phyloP scores from a whole-genome alignment of 106 monocot genomes.

The Apostasia ramifera region DNA sequence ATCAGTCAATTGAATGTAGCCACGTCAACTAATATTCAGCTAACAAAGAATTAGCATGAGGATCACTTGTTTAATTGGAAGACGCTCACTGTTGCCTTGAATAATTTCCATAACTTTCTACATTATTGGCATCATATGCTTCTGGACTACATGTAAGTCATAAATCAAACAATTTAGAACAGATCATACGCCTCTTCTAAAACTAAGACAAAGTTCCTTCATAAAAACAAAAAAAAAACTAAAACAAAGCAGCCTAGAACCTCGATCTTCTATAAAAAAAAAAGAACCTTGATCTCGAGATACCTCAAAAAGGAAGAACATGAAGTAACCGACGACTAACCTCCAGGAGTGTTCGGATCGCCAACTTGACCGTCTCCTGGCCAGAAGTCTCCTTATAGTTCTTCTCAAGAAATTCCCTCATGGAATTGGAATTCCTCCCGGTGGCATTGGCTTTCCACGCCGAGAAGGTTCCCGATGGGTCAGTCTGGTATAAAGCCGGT shows the following conservation, averaged over 20 bases:
- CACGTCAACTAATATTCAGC: too few species aligned
- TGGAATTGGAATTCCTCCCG: constrained; percentile 88
- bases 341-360: constrained; percentile 73
- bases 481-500: constrained; percentile 89
- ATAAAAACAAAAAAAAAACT: not conserved
- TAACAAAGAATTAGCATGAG: too few species aligned
- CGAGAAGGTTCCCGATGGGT: constrained; percentile 87
- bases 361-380: constrained; percentile 80
- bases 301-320: not conserved
- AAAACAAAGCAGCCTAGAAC: not conserved
- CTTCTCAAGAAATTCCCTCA: constrained; percentile 91
- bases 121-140: too few species aligned
- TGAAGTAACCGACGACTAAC: constrained; percentile 24
- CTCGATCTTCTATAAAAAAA: not conserved
- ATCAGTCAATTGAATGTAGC: too few species aligned
- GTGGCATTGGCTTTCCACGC: constrained; percentile 99
- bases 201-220: too few species aligned
- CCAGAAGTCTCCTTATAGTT: constrained; percentile 92
- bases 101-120: too few species aligned
- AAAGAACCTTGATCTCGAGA: not conserved
- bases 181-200: too few species aligned
- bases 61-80: too few species aligned
- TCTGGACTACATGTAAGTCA: too few species aligned
- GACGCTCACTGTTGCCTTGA: too few species aligned
- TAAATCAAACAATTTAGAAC: too few species aligned